Evolutionary conservation across 176 grass and related monocot species (phyloP).

Genomic region (Oryza longistaminata): DNA sequence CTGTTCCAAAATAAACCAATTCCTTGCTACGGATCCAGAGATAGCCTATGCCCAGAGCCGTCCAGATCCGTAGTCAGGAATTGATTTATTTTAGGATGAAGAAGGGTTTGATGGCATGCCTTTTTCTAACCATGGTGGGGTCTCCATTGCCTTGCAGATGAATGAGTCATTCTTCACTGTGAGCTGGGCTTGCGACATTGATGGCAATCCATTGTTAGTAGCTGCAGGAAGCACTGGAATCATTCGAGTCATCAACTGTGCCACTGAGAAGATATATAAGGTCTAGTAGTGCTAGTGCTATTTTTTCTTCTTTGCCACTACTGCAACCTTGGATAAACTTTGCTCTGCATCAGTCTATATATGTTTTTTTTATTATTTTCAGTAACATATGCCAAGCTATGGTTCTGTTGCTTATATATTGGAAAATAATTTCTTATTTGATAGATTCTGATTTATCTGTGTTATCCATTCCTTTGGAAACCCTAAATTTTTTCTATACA

Average conservation of each 20-base stretch:
- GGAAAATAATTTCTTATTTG: background rate
- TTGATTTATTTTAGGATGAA: too few species aligned
- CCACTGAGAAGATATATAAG: constrained; percentile 77
- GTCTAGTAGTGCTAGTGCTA: constrained; percentile 27
- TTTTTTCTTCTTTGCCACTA: background rate
- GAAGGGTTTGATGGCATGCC: background rate
- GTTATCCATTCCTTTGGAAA: background rate
- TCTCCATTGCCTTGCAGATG: constrained; percentile 50
- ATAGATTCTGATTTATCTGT: constrained; percentile 6
- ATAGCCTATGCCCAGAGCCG: too few species aligned
- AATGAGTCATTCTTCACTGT: constrained; percentile 90
- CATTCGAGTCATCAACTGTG: constrained; percentile 84
- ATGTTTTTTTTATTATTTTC: background rate
- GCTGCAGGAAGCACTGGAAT: constrained; percentile 69
- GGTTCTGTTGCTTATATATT: background rate
- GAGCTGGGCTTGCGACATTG: constrained; percentile 80
- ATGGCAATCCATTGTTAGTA: constrained; percentile 70
- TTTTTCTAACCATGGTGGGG: constrained; percentile 30
- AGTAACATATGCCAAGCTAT: background rate
- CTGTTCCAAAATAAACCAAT: too few species aligned
- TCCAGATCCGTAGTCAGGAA: too few species aligned
- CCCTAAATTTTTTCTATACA: background rate
- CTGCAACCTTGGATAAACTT: background rate
- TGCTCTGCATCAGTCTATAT: background rate
- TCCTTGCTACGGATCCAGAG: too few species aligned